Evolutionary conservation across 345 rosid species (phyloP).

Genomic region (Heritiera fomes): DNA sequence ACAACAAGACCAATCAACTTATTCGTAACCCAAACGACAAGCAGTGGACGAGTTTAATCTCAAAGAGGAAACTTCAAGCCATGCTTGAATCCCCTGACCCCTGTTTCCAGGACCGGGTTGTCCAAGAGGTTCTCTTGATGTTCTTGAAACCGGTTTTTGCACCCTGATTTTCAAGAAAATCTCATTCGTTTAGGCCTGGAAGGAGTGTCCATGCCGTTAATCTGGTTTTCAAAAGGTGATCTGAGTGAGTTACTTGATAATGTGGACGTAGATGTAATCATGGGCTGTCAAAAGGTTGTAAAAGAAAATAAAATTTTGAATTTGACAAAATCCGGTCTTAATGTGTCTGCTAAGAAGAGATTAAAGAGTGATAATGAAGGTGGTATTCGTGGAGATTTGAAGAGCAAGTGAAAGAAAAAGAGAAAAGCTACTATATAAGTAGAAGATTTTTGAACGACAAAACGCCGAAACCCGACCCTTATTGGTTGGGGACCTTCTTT

Average conservation of each 20-base stretch:
- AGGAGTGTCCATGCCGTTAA: conserved; percentile 83
- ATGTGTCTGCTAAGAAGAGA: conserved; percentile 47
- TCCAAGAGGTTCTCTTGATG: conserved; percentile 86
- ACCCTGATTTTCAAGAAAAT: too few species aligned
- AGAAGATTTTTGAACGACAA: conserved; percentile 69
- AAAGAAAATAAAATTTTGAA: conserved; percentile 51
- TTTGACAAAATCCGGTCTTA: too few species aligned
- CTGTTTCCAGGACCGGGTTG: conserved; percentile 85
- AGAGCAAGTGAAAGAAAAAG: conserved; percentile 1
- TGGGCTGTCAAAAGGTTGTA: conserved; percentile 60
- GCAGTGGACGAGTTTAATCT: conserved; percentile 38
- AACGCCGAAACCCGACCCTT: conserved; percentile 92
- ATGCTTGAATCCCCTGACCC: conserved; percentile 52
- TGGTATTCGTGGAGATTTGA: too few species aligned
- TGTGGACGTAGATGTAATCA: conserved; percentile 51
- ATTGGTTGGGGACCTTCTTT: conserved; percentile 86
- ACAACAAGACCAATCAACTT: conserved; percentile 48
- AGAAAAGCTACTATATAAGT: conserved; percentile 51
- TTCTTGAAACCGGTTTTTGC: conserved; percentile 16
- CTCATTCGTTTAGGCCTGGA: conserved; percentile 36
- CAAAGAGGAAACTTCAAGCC: conserved; percentile 57
- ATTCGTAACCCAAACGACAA: conserved; percentile 70
- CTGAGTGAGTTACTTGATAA: conserved; percentile 55
- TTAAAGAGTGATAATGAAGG: too few species aligned
- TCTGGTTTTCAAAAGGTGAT: conserved; percentile 85